Evolutionary conservation across 2,329 filamentous ascomycete genomes (phyloP).

Genomic region (Aspergillus sp.): DNA sequence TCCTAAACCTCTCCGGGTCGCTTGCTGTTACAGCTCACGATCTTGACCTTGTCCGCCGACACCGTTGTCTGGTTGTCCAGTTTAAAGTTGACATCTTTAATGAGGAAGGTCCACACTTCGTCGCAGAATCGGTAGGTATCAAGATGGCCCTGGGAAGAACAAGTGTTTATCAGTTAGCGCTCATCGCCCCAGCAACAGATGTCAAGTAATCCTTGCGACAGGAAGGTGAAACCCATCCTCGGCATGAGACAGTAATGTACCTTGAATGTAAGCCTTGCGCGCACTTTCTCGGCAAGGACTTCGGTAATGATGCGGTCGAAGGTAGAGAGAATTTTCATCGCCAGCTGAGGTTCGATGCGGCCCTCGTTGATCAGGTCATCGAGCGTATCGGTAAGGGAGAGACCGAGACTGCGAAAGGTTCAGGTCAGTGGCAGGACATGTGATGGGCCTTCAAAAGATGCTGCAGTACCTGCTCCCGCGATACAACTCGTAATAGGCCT

Average conservation of each 20-base stretch:
- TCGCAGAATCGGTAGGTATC: conserved; percentile 99
- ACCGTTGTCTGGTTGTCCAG: conserved; percentile 79
- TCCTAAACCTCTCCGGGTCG: conserved; percentile 57
- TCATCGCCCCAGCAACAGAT: neutral
- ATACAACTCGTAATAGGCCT: conserved; percentile 88
- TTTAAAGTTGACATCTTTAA: conserved; percentile 99
- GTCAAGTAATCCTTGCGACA: neutral
- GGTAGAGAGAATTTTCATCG: conserved; percentile 96
- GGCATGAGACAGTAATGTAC: conserved; percentile 47
- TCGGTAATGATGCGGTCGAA: conserved; percentile 94
- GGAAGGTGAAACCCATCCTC: neutral
- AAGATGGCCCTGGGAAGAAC: conserved; percentile 71
- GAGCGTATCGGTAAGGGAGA: conserved; percentile 91
- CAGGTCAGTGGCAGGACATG: neutral
- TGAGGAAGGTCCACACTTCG: conserved; percentile 98
- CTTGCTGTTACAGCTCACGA: conserved; percentile 96
- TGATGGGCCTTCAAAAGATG: neutral
- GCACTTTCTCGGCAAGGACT: conserved; percentile 87
- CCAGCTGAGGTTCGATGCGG: conserved; percentile 94
- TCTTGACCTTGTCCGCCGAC: conserved; percentile 91
- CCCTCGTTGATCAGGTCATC: conserved; percentile 94
- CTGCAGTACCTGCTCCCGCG: conserved; percentile 86
- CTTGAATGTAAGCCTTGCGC: conserved; percentile 91
- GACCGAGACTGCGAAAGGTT: conserved; percentile 70
- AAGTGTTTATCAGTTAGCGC: neutral